A percentile compares a stretch with the other conserved stretches of the same genome.
Evolutionary conservation across 148 eudicot species (phyloP).

Genomic region (Linanthus parryae): DNA sequence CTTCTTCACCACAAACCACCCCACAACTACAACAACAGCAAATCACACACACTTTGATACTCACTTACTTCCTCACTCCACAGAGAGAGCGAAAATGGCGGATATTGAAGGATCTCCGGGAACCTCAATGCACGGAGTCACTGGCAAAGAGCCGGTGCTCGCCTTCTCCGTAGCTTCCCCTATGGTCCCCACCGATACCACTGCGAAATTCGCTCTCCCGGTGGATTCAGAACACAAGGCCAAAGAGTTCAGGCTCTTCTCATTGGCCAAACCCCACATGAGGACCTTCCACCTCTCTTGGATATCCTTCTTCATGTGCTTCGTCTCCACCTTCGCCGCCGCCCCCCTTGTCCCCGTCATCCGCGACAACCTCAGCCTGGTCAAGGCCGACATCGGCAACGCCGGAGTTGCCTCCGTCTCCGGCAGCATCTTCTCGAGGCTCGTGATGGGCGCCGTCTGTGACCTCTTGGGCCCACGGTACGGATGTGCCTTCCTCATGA

Average conservation of each 20-base stretch:
- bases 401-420: conserved; percentile 28
- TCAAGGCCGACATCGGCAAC: conserved; percentile 19
- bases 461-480: conserved; percentile 21
- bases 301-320: conserved; percentile 23
- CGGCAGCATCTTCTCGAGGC: conserved; percentile 23
- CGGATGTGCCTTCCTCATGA: conserved; percentile 18
- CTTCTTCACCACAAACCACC: neutral
- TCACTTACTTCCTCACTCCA: no score
- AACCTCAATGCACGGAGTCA: conserved; percentile 21
- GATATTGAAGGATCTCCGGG: conserved; percentile 6
- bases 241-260: conserved; percentile 17
- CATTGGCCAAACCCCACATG: conserved; percentile 22
- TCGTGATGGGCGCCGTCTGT: conserved; percentile 20
- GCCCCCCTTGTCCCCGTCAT: conserved; percentile 27
- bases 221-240: conserved; percentile 27
- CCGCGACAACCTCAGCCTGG: conserved; percentile 23
- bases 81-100: neutral
- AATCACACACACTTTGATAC: neutral
- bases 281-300: conserved; percentile 24
- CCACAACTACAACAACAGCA: neutral
- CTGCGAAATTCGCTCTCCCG: conserved; percentile 12
- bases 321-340: conserved; percentile 24
- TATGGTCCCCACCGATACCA: conserved; percentile 7
- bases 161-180: conserved; percentile 17
- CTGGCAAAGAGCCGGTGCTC: conserved; percentile 12